Base-by-base conservation (phyloP, 495 filamentous ascomycete species). In the Ascobolus immersus region DNA sequence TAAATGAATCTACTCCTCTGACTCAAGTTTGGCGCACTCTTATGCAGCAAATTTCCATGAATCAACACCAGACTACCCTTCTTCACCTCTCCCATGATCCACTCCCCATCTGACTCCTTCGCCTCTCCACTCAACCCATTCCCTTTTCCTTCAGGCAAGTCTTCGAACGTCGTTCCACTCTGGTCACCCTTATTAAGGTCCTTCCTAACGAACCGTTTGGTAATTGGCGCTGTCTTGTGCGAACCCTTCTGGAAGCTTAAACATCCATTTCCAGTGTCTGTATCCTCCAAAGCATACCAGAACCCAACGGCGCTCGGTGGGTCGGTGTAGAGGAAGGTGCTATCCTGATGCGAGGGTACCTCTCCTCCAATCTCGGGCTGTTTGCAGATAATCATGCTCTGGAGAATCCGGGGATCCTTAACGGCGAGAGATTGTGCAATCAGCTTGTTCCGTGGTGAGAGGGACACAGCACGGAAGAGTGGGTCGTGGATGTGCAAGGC, bases 311-410 rank as follows among this genome's bases (percentile, higher is more conserved):
- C 84, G 25, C 65, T 73, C 1, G 84, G 84, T 31, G 86, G 79
- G 39, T 80, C 56, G 8, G 86, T 94, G 48, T 93, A 96, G 34
- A 96, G 39, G 44, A 94, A 96, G 9, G 80, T 78, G 33, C 63
- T 73, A 54, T 94, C 86, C 50, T 89, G 82, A 51, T 96, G 86
- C 11, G 75, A 61, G 2, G 67, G 77, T 23, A 93, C 86, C 1
- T 70, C 67, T 11, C 75, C 86, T 15, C 86, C 86, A 22, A 96
- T 94, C 50, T 81, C 76, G 5, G 86, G 84, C 54, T 93, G 86
- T 50, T 96, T 96, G 64, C 78, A 90, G 41, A 96, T 96, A 5
- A 93, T 63, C 86, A 96, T 96, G 44, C 73, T 81, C 58, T 96
- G 86, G 38, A 96, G 58, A 1, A 75, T 62, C 22, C 14, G 28